Conservation (phyloP, 495 filamentous ascomycete species). For the Podospora pseudocomata region DNA sequence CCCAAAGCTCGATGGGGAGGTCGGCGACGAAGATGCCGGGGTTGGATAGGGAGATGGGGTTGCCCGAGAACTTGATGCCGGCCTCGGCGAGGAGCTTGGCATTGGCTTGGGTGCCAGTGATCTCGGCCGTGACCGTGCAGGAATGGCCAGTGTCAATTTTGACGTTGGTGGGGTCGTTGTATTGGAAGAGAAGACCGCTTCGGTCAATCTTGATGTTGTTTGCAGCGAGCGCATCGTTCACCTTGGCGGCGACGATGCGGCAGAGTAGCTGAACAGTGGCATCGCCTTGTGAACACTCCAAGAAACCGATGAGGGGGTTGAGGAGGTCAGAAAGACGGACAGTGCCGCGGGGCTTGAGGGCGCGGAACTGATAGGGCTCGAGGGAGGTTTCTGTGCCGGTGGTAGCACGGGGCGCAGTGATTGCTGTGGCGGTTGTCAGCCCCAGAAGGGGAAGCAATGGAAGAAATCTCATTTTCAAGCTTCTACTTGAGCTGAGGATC, state of each 20-base stretch:
- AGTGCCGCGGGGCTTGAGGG: conserved; percentile 7
- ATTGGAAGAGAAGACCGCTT: conserved; percentile 18
- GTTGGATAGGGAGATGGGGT: conserved; percentile 18
- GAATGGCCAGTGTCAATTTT: conserved; percentile 21
- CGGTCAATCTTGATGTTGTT: conserved; percentile 15
- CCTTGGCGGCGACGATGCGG: conserved; percentile 7
- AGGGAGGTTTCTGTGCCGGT: background rate
- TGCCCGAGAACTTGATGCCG: conserved; percentile 14
- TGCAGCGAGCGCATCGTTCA: conserved; percentile 10
- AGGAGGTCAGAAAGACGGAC: conserved; percentile 15
- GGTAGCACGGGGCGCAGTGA: background rate
- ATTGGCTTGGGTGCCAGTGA: conserved; percentile 12
- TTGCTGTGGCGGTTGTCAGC: background rate
- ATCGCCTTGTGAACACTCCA: conserved; percentile 16
- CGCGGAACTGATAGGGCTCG: background rate
- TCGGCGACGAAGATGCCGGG: conserved; percentile 21
- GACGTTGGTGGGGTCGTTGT: conserved; percentile 20
- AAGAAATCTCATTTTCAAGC: conserved; percentile 1
- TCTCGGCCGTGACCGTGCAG: conserved; percentile 20
- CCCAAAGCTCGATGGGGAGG: conserved; percentile 16
- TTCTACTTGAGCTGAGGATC: background rate
- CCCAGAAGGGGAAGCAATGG: conserved; percentile 2
- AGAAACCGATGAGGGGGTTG: conserved; percentile 17
- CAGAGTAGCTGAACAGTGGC: conserved; percentile 13
- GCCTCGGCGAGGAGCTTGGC: conserved; percentile 14